Evolutionary conservation across 257 asterid genomes (phyloP), one percentile per base, ranked within the genome.

Genomic region (Salvia rosmarinus): DNA sequence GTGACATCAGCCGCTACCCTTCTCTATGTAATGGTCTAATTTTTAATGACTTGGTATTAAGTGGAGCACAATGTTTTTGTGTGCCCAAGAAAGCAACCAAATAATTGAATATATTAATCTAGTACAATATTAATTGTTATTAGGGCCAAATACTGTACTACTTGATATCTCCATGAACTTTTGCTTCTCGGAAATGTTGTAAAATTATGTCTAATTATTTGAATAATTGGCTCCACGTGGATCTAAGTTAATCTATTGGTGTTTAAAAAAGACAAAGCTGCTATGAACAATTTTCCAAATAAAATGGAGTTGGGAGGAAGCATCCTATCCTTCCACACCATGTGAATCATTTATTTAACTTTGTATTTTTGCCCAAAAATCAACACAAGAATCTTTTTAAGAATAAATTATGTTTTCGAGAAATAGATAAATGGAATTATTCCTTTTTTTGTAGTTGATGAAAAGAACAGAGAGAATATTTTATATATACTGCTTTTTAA

Each of bases 321-420:
- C 78, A 47, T 79, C 83, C 66, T 74, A 71, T 37, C 72, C 74
- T 77, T 77, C 84, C 82, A 9, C 54, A 70, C 66, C 86, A 84
- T 52, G 86, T 70, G 88, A 75, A 81, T 67, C 64, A 78, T 64
- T 62, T 71, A 44, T 57, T 25, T 35, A 16, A 61, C 17, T 60
- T 30, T 2, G 61, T 55, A 16, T 8, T 3, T 21, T 62, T 23
- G 2, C 49, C 58, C 49, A 35, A 70, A 64, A 64, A 64, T 54
- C 57, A 10, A 23, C 54, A 57, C 46, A 77, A 65, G 67, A 71
- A 77, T 77, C 77, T 77, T 71, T 43, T 51, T 13, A 37, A 34
- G 55, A 49, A 20, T 70, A 44, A 55, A 71, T 55, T 35, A 9
- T 55, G 7, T 44, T 47, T 57, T 44, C 19, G 71, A 47, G n/a